Conservation (phyloP, 2,329 filamentous ascomycete species). For the Nemania bipapillata region DNA sequence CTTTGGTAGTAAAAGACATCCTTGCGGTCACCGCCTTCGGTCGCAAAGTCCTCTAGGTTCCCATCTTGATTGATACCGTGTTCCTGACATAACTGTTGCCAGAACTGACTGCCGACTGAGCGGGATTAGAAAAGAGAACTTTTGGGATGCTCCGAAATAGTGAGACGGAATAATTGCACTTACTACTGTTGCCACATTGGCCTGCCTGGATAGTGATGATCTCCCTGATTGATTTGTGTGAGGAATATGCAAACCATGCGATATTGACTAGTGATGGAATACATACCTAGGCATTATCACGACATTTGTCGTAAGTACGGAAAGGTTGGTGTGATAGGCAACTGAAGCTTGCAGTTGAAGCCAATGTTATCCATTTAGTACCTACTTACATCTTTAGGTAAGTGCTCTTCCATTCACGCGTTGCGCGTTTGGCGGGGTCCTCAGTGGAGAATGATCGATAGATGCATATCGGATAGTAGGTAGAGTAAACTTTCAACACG, state of each 20-base stretch:
- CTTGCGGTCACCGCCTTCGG: slow-evolving; percentile 95
- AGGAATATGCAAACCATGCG: not conserved
- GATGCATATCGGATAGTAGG: not conserved
- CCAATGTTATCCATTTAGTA: not conserved
- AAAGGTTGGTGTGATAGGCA: not conserved
- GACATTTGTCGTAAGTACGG: slow-evolving; percentile 26
- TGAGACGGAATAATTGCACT: slow-evolving; percentile 57
- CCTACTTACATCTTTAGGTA: too few relatives aligned
- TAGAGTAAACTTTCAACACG: too few relatives aligned
- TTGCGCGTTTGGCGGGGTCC: slow-evolving; percentile 24
- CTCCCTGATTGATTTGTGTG: slow-evolving; percentile 69
- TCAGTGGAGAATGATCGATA: not conserved
- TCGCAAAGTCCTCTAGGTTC: slow-evolving; percentile 96
- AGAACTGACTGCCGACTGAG: slow-evolving; percentile 94
- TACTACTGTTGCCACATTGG: slow-evolving; percentile 99
- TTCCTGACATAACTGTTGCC: slow-evolving; percentile 98
- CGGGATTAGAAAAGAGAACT: slow-evolving; percentile 48
- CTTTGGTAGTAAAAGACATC: slow-evolving; percentile 99
- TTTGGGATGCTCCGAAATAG: slow-evolving; percentile 31
- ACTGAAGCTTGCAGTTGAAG: not conserved
- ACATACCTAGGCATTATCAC: slow-evolving; percentile 40
- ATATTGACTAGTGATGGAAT: not conserved
- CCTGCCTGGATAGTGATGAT: slow-evolving; percentile 99
- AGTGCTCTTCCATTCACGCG: slow-evolving; percentile 10
- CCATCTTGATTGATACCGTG: slow-evolving; percentile 98